Percentiles rank a stretch among this genome's conserved stretches.
phyloP scores from a whole-genome alignment of 1,139 yeast species.

The Blastobotrys persicus region DNA sequence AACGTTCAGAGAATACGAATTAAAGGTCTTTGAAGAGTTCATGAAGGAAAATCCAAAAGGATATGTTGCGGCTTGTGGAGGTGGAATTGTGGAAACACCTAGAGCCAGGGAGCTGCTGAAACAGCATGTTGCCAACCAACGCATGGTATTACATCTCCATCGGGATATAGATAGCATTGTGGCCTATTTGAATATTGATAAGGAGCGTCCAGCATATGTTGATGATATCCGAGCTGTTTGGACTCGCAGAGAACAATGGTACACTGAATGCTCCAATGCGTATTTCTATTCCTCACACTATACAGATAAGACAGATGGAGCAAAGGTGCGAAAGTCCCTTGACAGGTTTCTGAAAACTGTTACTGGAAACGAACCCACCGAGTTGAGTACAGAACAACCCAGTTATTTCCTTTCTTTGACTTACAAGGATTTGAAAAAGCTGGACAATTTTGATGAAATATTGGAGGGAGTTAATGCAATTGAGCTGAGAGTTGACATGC shows the following conservation, averaged over 20 bases:
- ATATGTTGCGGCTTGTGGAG: conserved; percentile 87
- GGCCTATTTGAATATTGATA: conserved; percentile 67
- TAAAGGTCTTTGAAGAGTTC: conserved; percentile 53
- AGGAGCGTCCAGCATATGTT: conserved; percentile 78
- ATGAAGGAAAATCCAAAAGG: conserved; percentile 51
- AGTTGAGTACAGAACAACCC: conserved; percentile 37
- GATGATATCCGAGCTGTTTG: conserved; percentile 82
- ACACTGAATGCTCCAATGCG: conserved; percentile 74
- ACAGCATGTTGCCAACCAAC: conserved; percentile 54
- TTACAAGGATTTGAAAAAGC: conserved; percentile 43
- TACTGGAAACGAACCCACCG: conserved; percentile 58
- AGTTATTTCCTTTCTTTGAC: conserved; percentile 77
- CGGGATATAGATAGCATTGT: conserved; percentile 83
- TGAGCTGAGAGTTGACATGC: conserved; percentile 76
- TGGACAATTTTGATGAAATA: conserved; percentile 51
- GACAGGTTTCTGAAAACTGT: conserved; percentile 57
- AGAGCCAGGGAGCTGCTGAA: conserved; percentile 64
- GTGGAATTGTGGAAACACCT: conserved; percentile 85
- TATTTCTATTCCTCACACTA: conserved; percentile 79
- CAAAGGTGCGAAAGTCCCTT: conserved; percentile 58
- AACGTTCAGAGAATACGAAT: conserved; percentile 70
- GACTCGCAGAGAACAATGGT: conserved; percentile 77
- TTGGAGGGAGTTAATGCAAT: conserved; percentile 72
- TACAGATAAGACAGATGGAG: conserved; percentile 52
- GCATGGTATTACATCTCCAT: conserved; percentile 84